Evolutionary conservation across 345 rosid genomes (phyloP).

Genomic region (Acer campestre): DNA sequence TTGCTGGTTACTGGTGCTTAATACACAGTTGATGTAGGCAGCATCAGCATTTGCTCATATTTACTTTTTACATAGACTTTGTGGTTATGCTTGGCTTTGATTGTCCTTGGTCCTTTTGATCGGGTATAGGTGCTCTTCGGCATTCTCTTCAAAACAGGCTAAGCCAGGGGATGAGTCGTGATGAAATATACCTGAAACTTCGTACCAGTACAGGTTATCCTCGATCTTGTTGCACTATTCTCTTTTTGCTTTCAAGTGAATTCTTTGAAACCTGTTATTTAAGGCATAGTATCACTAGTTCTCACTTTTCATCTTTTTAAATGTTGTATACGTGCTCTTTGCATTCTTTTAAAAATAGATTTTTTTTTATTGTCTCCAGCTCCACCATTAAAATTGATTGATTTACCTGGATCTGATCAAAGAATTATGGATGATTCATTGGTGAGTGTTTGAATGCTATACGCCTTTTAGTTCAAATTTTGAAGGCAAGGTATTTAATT

Average conservation of each 20-base stretch:
- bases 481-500: not conserved
- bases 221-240: not conserved
- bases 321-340: not conserved
- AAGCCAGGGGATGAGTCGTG: constrained; percentile 87
- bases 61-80: not conserved
- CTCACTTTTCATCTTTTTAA: not conserved
- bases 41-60: not conserved
- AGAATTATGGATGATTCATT: constrained; percentile 80
- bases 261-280: not conserved
- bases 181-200: constrained; percentile 86
- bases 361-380: constrained; percentile 50
- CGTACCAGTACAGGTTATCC: constrained; percentile 84
- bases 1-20: constrained; percentile 4
- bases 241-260: not conserved
- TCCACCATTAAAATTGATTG: constrained; percentile 90
- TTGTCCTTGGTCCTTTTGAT: constrained; percentile 28
- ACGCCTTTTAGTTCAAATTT: constrained; percentile 7
- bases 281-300: not conserved
- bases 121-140: constrained; percentile 74
- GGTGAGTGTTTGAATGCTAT: constrained; percentile 50
- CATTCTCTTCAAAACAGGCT: constrained; percentile 90
- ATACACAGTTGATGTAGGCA: not conserved
- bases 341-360: not conserved
- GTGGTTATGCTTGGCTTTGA: constrained; percentile 21
- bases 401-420: constrained; percentile 98